Evolutionary conservation across 345 rosid genomes (phyloP).

Genomic region (Populus nigra): DNA sequence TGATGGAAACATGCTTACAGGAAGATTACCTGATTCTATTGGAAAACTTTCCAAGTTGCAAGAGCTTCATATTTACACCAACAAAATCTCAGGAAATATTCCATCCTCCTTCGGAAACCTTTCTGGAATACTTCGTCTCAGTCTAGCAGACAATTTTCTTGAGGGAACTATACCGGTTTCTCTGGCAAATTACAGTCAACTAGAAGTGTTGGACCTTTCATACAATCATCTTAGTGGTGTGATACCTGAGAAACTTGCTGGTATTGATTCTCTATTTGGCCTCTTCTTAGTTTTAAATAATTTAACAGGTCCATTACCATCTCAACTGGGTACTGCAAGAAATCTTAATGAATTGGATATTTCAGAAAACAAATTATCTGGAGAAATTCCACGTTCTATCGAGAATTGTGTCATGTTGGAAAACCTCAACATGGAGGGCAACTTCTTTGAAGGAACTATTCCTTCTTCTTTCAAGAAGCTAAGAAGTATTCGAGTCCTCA

Average conservation of each 20-base stretch:
- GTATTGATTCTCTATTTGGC: not conserved
- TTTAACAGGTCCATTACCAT: too few relatives aligned
- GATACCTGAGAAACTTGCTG: not conserved
- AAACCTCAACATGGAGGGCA: not conserved
- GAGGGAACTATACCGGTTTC: not conserved
- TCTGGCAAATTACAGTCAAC: not conserved
- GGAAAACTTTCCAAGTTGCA: not conserved
- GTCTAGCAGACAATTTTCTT: not conserved
- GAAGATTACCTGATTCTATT: not conserved
- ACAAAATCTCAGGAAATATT: not conserved
- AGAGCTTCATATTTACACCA: not conserved
- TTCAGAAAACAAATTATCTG: too few relatives aligned
- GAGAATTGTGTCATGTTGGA: too few relatives aligned
- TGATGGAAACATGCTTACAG: not conserved
- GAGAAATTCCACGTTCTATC: too few relatives aligned
- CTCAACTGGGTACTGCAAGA: too few relatives aligned
- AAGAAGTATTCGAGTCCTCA: not conserved
- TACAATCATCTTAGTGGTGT: not conserved
- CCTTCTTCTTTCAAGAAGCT: not conserved
- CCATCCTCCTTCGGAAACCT: not conserved
- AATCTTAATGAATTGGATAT: too few relatives aligned
- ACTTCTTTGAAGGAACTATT: not conserved
- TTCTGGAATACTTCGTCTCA: not conserved
- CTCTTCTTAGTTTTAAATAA: not conserved
- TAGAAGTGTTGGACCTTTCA: not conserved